Evolutionary conservation across 1,139 yeast species (phyloP).

Genomic region (Scheffersomyces stambukii): DNA sequence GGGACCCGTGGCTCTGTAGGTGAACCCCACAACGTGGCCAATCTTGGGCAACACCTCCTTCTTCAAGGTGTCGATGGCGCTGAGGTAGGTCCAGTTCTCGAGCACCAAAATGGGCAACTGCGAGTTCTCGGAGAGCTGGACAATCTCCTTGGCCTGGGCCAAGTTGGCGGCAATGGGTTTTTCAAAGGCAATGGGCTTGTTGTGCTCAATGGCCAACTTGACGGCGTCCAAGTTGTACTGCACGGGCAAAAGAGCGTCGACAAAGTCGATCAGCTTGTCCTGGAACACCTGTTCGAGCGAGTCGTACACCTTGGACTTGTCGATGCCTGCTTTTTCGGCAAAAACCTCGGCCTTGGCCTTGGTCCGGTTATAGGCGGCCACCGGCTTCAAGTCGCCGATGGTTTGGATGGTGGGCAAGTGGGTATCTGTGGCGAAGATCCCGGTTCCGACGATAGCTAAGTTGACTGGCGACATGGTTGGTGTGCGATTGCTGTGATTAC

Average conservation of each 20-base stretch:
- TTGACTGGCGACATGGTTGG: conserved; percentile 27
- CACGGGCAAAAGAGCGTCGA: conserved; percentile 85
- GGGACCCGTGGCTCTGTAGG: conserved; percentile 79
- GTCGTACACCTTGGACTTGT: conserved; percentile 53
- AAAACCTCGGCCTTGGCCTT: conserved; percentile 74
- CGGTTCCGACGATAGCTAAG: conserved; percentile 84
- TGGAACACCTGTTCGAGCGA: conserved; percentile 59
- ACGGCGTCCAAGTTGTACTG: conserved; percentile 70
- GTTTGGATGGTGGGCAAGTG: conserved; percentile 73
- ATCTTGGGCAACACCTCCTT: conserved; percentile 59
- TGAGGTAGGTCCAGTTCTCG: conserved; percentile 80
- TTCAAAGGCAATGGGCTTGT: conserved; percentile 77
- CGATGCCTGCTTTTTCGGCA: conserved; percentile 60
- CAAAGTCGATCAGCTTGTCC: conserved; percentile 62
- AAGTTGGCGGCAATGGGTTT: conserved; percentile 89
- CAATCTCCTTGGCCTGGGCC: conserved; percentile 75
- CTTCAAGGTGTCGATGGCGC: conserved; percentile 47
- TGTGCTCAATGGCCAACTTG: conserved; percentile 59
- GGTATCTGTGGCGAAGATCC: conserved; percentile 80
- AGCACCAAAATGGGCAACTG: conserved; percentile 69
- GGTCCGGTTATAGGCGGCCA: conserved; percentile 78
- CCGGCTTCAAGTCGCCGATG: conserved; percentile 26
- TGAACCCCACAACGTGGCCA: conserved; percentile 73
- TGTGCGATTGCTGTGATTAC: background rate
- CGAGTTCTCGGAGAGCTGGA: conserved; percentile 53